Conservation (phyloP, 2,329 filamentous ascomycete genomes). For the Juglanconis oblonga region DNA sequence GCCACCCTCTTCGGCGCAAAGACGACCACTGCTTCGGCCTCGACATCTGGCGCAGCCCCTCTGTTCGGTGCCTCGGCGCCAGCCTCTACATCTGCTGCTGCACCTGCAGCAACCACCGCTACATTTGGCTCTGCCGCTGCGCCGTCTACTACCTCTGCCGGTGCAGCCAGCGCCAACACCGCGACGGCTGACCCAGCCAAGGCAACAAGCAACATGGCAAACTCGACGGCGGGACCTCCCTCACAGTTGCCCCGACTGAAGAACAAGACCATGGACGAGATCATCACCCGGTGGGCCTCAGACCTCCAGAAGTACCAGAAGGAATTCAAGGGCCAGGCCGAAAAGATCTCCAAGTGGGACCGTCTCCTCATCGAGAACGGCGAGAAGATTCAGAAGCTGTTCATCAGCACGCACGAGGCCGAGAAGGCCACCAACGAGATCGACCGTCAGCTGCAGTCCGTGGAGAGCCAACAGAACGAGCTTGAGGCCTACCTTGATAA, state of each 20-base stretch:
- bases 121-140: constrained; percentile 22
- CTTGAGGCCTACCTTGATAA: constrained; percentile 82
- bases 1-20: constrained; percentile 18
- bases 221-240: constrained; percentile 75
- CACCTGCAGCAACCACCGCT: constrained; percentile 21
- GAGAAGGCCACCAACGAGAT: constrained; percentile 92
- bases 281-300: constrained; percentile 93
- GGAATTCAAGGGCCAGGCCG: constrained; percentile 88
- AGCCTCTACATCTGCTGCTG: constrained; percentile 24
- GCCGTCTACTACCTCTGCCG: constrained; percentile 24
- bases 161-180: constrained; percentile 5
- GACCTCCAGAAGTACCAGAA: constrained; percentile 96
- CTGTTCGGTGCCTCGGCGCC: constrained; percentile 26
- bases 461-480: constrained; percentile 92
- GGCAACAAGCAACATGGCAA: constrained; percentile 48
- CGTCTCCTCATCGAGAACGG: constrained; percentile 88
- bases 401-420: constrained; percentile 87
- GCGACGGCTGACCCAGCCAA: constrained; percentile 20
- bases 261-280: constrained; percentile 99
- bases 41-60: constrained; percentile 10
- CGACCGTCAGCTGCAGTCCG: constrained; percentile 82
- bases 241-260: constrained; percentile 88
- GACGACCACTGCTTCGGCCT: constrained; percentile 16
- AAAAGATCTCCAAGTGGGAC: constrained; percentile 87
- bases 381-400: constrained; percentile 91